phyloP scores from a whole-genome alignment of 2,329 filamentous ascomycete genomes.

The Simplicillium aogashimaense region DNA sequence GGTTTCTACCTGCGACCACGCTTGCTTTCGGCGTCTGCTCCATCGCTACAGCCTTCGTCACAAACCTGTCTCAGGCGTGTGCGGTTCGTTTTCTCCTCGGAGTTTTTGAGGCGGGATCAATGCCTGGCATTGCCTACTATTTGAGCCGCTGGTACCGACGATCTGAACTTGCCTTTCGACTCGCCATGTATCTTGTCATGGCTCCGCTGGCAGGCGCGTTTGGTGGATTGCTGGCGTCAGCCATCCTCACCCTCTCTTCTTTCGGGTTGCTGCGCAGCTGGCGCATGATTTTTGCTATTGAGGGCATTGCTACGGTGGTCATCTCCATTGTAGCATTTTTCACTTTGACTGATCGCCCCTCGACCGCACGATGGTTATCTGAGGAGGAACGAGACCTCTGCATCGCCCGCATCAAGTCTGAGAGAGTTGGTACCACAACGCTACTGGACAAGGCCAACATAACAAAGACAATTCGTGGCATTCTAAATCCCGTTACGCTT shows the following conservation, averaged over 20 bases:
- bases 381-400: slow-evolving; percentile 52
- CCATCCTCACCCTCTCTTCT: slow-evolving; percentile 39
- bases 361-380: slow-evolving; percentile 49
- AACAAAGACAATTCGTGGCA: slow-evolving; percentile 47
- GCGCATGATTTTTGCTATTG: slow-evolving; percentile 62
- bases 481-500: slow-evolving; percentile 48
- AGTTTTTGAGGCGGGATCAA: slow-evolving; percentile 37
- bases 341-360: slow-evolving; percentile 57
- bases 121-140: slow-evolving; percentile 35
- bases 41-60: slow-evolving; percentile 35
- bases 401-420: slow-evolving; percentile 46
- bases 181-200: slow-evolving; percentile 48
- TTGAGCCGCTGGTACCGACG: slow-evolving; percentile 37
- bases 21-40: slow-evolving; percentile 28
- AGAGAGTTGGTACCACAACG: slow-evolving; percentile 48
- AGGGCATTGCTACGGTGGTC: slow-evolving; percentile 47
- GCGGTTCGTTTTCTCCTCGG: slow-evolving; percentile 36
- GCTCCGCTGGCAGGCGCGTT: slow-evolving; percentile 43
- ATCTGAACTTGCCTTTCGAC: slow-evolving; percentile 43
- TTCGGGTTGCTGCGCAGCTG: slow-evolving; percentile 48
- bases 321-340: slow-evolving; percentile 47
- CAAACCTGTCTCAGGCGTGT: slow-evolving; percentile 30
- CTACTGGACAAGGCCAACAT: slow-evolving; percentile 51
- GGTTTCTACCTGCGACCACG: slow-evolving; percentile 41
- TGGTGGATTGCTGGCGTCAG: slow-evolving; percentile 39